Evolutionary conservation across 352 stramenopile species (phyloP).

Genomic region (Phytophthora pseudosyringae): DNA sequence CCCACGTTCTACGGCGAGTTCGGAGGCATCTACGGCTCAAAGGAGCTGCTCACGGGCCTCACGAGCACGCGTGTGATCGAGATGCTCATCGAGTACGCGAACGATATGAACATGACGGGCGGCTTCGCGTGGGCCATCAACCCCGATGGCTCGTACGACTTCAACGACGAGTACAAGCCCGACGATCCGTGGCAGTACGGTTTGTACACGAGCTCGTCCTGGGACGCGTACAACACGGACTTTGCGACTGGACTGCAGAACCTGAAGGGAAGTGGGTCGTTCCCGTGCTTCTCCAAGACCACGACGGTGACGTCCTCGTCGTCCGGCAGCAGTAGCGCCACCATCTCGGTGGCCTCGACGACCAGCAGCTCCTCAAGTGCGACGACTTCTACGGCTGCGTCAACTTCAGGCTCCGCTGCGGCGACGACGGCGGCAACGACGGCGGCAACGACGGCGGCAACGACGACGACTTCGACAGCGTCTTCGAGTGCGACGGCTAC

Average conservation of each 20-base stretch:
- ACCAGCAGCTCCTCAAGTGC: slow-evolving; percentile 26
- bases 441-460: slow-evolving; percentile 8
- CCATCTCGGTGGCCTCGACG: slow-evolving; percentile 32
- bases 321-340: slow-evolving; percentile 40
- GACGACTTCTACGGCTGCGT: slow-evolving; percentile 27
- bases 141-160: slow-evolving; percentile 76
- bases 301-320: slow-evolving; percentile 32
- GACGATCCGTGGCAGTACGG: slow-evolving; percentile 74
- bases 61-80: slow-evolving; percentile 81
- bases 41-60: slow-evolving; percentile 56
- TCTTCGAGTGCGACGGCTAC: slow-evolving; percentile 28
- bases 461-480: slow-evolving; percentile 23
- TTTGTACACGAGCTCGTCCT: slow-evolving; percentile 74
- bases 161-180: slow-evolving; percentile 73
- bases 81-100: slow-evolving; percentile 73
- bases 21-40: slow-evolving; percentile 76
- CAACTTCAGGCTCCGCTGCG: slow-evolving; percentile 25
- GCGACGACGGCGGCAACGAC: slow-evolving; percentile 4
- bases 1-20: slow-evolving; percentile 85
- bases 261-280: slow-evolving; percentile 75
- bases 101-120: slow-evolving; percentile 70
- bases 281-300: slow-evolving; percentile 69
- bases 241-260: slow-evolving; percentile 64
- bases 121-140: slow-evolving; percentile 87
- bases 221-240: slow-evolving; percentile 74